Conservation (phyloP, 768 basidiomycete genomes). For the Lentinus brumalis region DNA sequence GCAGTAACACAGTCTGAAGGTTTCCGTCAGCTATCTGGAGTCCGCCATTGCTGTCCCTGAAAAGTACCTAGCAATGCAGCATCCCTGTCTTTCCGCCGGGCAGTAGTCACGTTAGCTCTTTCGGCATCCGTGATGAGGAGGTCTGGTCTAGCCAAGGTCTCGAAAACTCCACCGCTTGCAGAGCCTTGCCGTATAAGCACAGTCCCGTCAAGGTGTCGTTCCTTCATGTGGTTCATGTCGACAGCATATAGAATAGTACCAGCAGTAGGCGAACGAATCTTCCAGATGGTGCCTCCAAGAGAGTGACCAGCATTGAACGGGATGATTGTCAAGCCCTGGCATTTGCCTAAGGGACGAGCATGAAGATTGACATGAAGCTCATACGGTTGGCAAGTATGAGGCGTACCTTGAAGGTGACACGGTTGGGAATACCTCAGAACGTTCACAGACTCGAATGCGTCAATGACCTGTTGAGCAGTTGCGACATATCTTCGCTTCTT, state of each 20-base stretch:
- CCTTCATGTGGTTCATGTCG: constrained; percentile 93
- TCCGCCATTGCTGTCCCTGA: neutral
- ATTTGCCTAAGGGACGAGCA: constrained; percentile 55
- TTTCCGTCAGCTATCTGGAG: constrained; percentile 2
- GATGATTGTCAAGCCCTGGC: constrained; percentile 90
- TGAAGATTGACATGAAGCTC: constrained; percentile 2
- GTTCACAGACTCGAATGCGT: constrained; percentile 90
- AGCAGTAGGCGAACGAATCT: constrained; percentile 95
- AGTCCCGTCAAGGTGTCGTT: constrained; percentile 93
- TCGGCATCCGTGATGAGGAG: constrained; percentile 93
- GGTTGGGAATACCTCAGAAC: constrained; percentile 95
- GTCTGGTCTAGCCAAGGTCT: constrained; percentile 87
- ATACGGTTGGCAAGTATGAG: neutral
- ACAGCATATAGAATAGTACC: constrained; percentile 96
- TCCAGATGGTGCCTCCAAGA: constrained; percentile 97
- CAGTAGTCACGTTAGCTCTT: constrained; percentile 77
- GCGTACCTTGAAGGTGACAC: constrained; percentile 87
- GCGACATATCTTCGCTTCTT: constrained; percentile 65
- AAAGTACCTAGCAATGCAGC: constrained; percentile 80
- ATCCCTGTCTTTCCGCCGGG: constrained; percentile 88
- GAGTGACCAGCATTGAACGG: constrained; percentile 96
- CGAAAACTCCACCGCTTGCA: constrained; percentile 81
- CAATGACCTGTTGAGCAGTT: constrained; percentile 82
- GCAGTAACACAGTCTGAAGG: constrained; percentile 81
- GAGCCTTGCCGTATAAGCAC: constrained; percentile 75